Base-by-base conservation (phyloP, 169 alveolate species). In the Babesia sp. region DNA sequence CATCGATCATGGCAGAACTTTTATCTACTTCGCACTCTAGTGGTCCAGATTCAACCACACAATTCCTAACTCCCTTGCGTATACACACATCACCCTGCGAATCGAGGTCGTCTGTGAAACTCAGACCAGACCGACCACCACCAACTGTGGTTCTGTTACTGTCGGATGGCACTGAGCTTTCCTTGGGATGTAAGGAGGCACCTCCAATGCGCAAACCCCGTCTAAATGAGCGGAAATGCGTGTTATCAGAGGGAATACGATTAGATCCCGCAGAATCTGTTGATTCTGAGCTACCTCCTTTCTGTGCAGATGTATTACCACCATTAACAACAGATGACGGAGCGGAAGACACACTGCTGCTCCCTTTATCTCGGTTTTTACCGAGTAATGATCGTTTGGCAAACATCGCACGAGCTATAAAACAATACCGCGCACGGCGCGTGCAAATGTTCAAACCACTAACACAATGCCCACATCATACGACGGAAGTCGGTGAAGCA, bases 141-240 rank as follows among this genome's bases (percentile, higher is more conserved):
- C 34, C 12, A 11, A 24, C 36, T 31, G 59, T 9, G n/a, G 20
- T 33, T 22, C 34, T 75, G 11, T n/a, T 33, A 28, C 34, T 24
- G 11, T 18, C 22, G 20, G 36, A 12, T 4, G n/a, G 4, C 3
- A 12, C 53, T 20, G 42, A 18, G 28, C 51, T 28, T 8, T 33
- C n/a, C 54, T 58, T 28, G 18, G 11, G 42, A 16, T 71, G 41
- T 9, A 34, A n/a, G 9, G 61, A 22, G 0, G 28, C 53, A 7
- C 59, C 22, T n/a, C 85, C 85, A n/a, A 53, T 74, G 11, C 69
- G 57, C 31, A 75, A 45, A 0, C 85, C 85, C 11, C 85, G 42
- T 3, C 85, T 34, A 63, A 75, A 75, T 20, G 75, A 59, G 50
- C 28, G 20, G 20, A 33, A n/a, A 0, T 50, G 54, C 0, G 34